Conservation (phyloP, 2,329 filamentous ascomycete species). For the Hypoxylon sp. region DNA sequence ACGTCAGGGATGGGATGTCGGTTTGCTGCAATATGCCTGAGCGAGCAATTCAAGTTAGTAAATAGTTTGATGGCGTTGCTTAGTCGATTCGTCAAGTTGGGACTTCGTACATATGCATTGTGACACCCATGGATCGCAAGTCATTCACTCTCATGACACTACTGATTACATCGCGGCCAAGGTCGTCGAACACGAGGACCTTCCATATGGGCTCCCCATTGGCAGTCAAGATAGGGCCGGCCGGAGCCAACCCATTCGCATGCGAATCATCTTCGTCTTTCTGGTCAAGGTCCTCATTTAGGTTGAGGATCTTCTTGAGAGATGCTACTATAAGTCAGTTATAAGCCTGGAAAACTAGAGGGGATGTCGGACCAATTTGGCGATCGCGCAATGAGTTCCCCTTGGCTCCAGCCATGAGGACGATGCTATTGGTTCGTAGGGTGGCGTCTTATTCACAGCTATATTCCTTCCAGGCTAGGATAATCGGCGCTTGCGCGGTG, state of each 20-base stretch:
- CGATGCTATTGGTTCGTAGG: constrained; percentile 1
- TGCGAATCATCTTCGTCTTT: constrained; percentile 74
- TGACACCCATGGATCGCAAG: constrained; percentile 92
- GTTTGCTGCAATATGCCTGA: constrained; percentile 82
- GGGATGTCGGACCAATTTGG: constrained; percentile 51
- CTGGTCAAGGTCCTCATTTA: constrained; percentile 81
- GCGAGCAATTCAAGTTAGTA: constrained; percentile 46
- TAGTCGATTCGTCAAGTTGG: constrained; percentile 6
- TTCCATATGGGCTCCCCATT: constrained; percentile 98
- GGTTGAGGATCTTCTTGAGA: constrained; percentile 94
- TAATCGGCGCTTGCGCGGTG: constrained; percentile 32
- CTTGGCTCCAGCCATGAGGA: constrained; percentile 49
- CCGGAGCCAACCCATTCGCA: constrained; percentile 75
- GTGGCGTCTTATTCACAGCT: constrained; percentile 15
- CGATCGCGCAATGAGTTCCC: constrained; percentile 53
- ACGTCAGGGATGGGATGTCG: constrained; percentile 96
- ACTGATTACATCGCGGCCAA: constrained; percentile 94
- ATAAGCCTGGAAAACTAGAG: background rate
- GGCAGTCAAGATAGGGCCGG: constrained; percentile 85
- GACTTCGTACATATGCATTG: constrained; percentile 84
- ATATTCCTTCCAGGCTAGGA: constrained; percentile 3
- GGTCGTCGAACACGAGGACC: constrained; percentile 93
- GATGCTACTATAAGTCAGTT: constrained; percentile 68
- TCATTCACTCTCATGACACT: constrained; percentile 96
- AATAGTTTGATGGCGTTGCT: background rate